Percentiles rank a stretch among this genome's conserved stretches.
Evolutionary conservation across 331 rosid genomes (phyloP).

Genomic region (Spiraea crenata): DNA sequence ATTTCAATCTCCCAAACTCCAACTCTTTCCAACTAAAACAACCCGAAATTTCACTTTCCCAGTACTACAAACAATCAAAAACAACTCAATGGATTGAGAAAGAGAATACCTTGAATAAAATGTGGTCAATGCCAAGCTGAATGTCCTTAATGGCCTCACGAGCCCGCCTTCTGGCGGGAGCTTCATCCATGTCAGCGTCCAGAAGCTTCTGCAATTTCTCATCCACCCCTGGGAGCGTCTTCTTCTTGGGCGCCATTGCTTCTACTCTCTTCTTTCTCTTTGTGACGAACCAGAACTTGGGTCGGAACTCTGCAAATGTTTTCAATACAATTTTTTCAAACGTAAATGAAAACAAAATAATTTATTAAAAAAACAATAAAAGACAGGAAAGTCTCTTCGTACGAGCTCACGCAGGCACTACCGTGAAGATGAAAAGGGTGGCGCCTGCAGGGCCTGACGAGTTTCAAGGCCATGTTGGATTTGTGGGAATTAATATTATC

Average conservation of each 20-base stretch:
- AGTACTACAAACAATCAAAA: conserved; percentile 9
- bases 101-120: conserved; percentile 65
- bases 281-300: conserved; percentile 18
- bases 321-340: conserved; percentile 16
- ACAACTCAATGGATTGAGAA: not conserved
- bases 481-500: not conserved
- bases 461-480: conserved; percentile 29
- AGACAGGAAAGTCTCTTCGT: not conserved
- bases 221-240: conserved; percentile 50
- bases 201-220: conserved; percentile 59
- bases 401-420: not conserved
- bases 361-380: not conserved
- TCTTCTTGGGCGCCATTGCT: conserved; percentile 35
- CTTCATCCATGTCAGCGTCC: conserved; percentile 67
- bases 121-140: conserved; percentile 79
- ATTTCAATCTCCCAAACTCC: not conserved
- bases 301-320: conserved; percentile 30
- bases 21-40: not conserved
- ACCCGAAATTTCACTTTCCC: not conserved
- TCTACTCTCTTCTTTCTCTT: conserved; percentile 23
- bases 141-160: conserved; percentile 78
- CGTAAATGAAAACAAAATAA: not conserved
- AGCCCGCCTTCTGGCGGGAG: conserved; percentile 63
- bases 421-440: not conserved
- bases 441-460: conserved; percentile 1